Evolutionary conservation across 2,329 filamentous ascomycete species (phyloP), one percentile per base, ranked within the genome.

Genomic region (Colletotrichum gloeosporioides): DNA sequence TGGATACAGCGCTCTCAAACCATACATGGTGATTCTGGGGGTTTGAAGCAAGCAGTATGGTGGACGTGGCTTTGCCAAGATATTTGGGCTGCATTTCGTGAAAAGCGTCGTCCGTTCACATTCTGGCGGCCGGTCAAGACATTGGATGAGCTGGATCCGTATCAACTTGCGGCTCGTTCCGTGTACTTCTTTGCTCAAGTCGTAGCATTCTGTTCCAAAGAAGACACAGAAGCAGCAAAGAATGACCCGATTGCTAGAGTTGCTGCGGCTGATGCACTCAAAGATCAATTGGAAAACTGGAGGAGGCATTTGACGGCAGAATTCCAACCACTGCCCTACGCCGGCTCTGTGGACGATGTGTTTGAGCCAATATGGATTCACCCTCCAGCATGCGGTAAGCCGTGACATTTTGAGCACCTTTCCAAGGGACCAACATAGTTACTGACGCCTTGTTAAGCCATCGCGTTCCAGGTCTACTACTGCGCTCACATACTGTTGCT

Each of bases 1-100:
- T 93, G 92, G 89, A 93, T 93, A 18, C 89, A 93, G 75, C 85
- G 91, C n/a, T 91, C 89, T 1, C 90, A 92, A 68, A 87, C 91
- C 59, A 92, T 92, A 57, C 87, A 93, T 71, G 92, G 91, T 2
- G 90, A 91, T 71, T 89, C 88, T 0, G 87, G 88, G 0, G 90
- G 91, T 0, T 83, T 93, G 0, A 86, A 89, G 63, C 88, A 90
- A 77, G 89, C 91, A 0, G 90, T 91, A 0, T 93, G 92, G 92
- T 93, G 92, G 92, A 88, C 89, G 1, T 93, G 92, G 92, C 83
- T 93, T 8, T 86, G 91, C 29, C 92, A 93, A 79, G 92, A 93
- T 79, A 87, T 92, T 0, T 93, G 91, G 91, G 91, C 90, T 3
- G 91, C 91, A 0, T 92, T 93, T 77, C 87, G 90, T 3, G 91